Conservation (phyloP, 2,329 filamentous ascomycete genomes). For the Aspergillus thermomutatus region DNA sequence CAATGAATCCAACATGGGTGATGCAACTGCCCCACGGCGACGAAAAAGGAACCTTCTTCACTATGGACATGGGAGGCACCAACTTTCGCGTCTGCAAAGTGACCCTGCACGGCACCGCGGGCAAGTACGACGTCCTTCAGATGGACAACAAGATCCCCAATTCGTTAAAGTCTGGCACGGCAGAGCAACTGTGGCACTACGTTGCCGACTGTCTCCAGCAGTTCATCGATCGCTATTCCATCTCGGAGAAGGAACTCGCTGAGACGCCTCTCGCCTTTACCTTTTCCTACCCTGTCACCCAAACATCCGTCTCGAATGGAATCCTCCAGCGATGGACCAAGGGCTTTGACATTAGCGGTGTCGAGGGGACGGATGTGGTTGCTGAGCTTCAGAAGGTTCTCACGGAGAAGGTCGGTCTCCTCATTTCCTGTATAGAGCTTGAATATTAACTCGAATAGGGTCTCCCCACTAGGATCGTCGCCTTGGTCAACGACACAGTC, state of each 20-base stretch:
- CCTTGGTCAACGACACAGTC: slow-evolving; percentile 90
- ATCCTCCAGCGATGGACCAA: slow-evolving; percentile 89
- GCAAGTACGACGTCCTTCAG: slow-evolving; percentile 80
- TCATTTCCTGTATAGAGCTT: not conserved
- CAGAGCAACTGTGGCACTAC: slow-evolving; percentile 81
- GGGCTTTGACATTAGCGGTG: slow-evolving; percentile 82
- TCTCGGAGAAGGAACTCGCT: slow-evolving; percentile 37
- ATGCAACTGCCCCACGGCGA: slow-evolving; percentile 75
- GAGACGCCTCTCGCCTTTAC: slow-evolving; percentile 78
- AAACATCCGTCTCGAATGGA: slow-evolving; percentile 80
- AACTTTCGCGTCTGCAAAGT: slow-evolving; percentile 88
- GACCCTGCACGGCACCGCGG: slow-evolving; percentile 70
- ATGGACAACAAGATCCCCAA: slow-evolving; percentile 84
- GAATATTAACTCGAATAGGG: slow-evolving; percentile 46
- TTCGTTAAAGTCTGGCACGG: slow-evolving; percentile 72
- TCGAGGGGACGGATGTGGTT: slow-evolving; percentile 81
- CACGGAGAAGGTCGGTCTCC: slow-evolving; percentile 53
- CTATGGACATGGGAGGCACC: slow-evolving; percentile 87
- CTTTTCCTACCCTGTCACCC: slow-evolving; percentile 84
- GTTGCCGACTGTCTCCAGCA: slow-evolving; percentile 78
- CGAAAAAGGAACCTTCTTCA: slow-evolving; percentile 76
- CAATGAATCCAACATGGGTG: slow-evolving; percentile 92
- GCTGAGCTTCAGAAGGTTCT: slow-evolving; percentile 76
- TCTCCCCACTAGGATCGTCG: slow-evolving; percentile 79
- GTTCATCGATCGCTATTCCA: slow-evolving; percentile 72